Evolutionary conservation across 129 eudicot genomes (phyloP).

Genomic region (Escallonia herrerae): DNA sequence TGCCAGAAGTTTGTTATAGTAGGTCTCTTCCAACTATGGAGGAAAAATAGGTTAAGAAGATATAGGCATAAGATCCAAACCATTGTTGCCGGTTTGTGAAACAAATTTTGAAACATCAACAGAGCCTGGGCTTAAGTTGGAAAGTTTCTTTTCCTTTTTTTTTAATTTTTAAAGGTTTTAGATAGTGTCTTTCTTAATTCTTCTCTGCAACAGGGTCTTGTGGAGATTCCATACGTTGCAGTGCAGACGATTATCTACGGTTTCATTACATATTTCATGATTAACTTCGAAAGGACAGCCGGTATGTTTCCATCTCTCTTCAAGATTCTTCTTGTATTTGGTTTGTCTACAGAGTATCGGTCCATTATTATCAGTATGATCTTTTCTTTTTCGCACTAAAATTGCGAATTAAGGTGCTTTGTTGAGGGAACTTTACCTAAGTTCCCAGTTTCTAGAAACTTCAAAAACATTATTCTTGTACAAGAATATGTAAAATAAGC

Average conservation of each 20-base stretch:
- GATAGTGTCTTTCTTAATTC: neutral
- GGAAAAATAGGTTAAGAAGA: no score
- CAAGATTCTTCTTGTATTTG: neutral
- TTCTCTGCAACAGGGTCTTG: slow-evolving; percentile 47
- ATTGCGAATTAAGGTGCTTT: no score
- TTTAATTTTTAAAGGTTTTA: neutral
- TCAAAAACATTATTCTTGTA: no score
- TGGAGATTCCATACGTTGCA: slow-evolving; percentile 71
- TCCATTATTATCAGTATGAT: no score
- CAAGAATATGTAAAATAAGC: no score
- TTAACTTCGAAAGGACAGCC: slow-evolving; percentile 55
- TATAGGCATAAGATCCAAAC: no score
- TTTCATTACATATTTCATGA: slow-evolving; percentile 69
- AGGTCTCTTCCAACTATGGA: no score
- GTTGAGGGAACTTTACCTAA: no score
- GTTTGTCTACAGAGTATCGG: neutral
- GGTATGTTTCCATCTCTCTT: slow-evolving; percentile 29
- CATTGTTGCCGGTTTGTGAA: no score
- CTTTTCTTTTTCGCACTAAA: no score
- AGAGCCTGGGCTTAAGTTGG: neutral
- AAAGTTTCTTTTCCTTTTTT: neutral
- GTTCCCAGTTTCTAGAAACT: no score
- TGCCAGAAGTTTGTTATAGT: no score
- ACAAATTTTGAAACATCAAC: neutral
- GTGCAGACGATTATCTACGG: slow-evolving; percentile 61